Conservation (phyloP, 495 filamentous ascomycete species). For the Penicillium antarcticum region DNA sequence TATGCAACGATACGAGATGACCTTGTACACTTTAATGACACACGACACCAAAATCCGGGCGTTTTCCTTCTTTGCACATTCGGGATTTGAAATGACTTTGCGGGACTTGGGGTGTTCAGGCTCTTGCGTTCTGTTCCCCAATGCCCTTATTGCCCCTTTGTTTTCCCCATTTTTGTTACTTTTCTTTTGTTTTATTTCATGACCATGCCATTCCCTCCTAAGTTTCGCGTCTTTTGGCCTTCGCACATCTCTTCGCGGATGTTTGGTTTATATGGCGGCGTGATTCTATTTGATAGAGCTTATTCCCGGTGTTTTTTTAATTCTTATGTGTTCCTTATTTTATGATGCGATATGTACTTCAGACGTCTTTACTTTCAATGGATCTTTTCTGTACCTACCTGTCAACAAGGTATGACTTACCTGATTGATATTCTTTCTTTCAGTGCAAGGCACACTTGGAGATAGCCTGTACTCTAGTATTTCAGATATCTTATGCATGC, state of each 20-base stretch:
- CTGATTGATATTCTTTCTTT: neutral
- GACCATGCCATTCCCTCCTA: neutral
- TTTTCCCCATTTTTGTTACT: neutral
- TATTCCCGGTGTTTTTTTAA: conserved; percentile 7
- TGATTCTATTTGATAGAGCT: neutral
- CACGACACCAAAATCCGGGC: conserved; percentile 10
- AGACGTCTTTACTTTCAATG: conserved; percentile 15
- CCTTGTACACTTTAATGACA: conserved; percentile 26
- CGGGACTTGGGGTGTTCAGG: conserved; percentile 8
- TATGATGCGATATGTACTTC: conserved; percentile 20
- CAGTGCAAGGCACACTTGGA: neutral
- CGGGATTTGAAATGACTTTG: conserved; percentile 7
- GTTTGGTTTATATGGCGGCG: neutral
- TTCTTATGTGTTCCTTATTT: conserved; percentile 8
- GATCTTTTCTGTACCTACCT: conserved; percentile 13
- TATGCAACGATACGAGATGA: conserved; percentile 24
- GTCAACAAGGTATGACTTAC: neutral
- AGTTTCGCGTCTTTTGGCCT: neutral
- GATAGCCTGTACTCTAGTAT: conserved; percentile 3
- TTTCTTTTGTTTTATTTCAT: neutral
- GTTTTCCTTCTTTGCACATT: conserved; percentile 19
- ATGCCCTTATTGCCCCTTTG: conserved; percentile 2
- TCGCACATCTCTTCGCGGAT: neutral
- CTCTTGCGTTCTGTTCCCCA: conserved; percentile 2
- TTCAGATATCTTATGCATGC: neutral